Percentiles rank a stretch among this genome's conserved stretches.
Conservation (phyloP, 2,329 filamentous ascomycete genomes). For the Colletotrichum zoysiae region DNA sequence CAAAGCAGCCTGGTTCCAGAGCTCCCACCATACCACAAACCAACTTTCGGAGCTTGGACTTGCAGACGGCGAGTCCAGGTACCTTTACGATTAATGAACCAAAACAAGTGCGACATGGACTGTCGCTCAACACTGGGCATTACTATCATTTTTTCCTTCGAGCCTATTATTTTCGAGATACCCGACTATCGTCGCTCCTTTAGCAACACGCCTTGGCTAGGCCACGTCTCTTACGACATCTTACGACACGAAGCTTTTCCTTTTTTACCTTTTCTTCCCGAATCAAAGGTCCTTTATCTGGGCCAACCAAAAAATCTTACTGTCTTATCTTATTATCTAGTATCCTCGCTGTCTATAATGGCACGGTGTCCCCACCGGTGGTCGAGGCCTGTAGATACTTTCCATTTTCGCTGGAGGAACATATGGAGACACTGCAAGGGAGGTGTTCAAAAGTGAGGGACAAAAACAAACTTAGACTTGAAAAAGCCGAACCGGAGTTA, state of each 20-base stretch:
- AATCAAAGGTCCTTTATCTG: conserved; percentile 10
- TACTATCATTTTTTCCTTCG: conserved; percentile 18
- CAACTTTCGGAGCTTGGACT: not conserved
- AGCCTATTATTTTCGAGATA: conserved; percentile 44
- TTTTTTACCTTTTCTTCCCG: conserved; percentile 15
- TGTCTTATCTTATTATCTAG: conserved; percentile 38
- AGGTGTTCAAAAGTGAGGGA: conserved; percentile 14
- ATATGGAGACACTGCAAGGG: conserved; percentile 31
- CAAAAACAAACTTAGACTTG: conserved; percentile 36
- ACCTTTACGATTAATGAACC: conserved; percentile 31
- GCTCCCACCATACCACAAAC: conserved; percentile 7
- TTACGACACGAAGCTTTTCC: conserved; percentile 20
- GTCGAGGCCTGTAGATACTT: conserved; percentile 36
- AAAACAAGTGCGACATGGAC: conserved; percentile 34
- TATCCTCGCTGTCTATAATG: conserved; percentile 29
- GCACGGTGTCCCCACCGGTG: conserved; percentile 13
- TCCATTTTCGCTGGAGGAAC: conserved; percentile 13
- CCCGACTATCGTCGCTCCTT: conserved; percentile 45
- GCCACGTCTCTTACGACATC: conserved; percentile 38
- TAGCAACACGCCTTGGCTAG: conserved; percentile 29
- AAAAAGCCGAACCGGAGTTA: conserved; percentile 32
- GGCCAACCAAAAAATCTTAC: conserved; percentile 19
- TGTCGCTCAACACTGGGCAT: conserved; percentile 33
- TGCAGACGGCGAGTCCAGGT: not conserved
- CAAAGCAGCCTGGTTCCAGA: conserved; percentile 16